Percentiles rank a stretch among this genome's conserved stretches.
phyloP scores from a whole-genome alignment of 2,329 filamentous ascomycete species.

The Talaromyces sp. region DNA sequence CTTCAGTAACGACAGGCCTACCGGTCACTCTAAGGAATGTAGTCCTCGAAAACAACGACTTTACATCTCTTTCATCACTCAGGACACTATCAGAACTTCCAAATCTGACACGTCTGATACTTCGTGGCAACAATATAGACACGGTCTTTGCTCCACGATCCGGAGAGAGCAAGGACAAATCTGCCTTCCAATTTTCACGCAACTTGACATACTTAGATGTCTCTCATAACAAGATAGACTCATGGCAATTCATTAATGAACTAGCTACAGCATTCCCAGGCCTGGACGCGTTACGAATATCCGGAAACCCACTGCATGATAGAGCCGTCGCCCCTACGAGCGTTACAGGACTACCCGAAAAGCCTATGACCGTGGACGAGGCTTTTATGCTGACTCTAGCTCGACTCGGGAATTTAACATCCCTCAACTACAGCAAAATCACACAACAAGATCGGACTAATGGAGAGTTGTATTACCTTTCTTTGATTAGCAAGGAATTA shows the following conservation, averaged over 20 bases:
- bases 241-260: conserved; percentile 72
- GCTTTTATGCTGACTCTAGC: conserved; percentile 86
- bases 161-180: conserved; percentile 21
- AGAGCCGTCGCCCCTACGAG: conserved; percentile 36
- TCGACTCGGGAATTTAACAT: conserved; percentile 65
- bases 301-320: conserved; percentile 81
- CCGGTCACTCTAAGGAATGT: conserved; percentile 44
- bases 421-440: conserved; percentile 62
- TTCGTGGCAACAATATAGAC: conserved; percentile 75
- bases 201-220: conserved; percentile 67
- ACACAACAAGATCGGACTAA: conserved; percentile 74
- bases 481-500: conserved; percentile 76
- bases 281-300: conserved; percentile 71
- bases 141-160: conserved; percentile 38
- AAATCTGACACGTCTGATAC: conserved; percentile 50
- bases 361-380: conserved; percentile 62
- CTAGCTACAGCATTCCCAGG: conserved; percentile 69
- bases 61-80: conserved; percentile 41
- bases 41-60: conserved; percentile 50
- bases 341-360: conserved; percentile 43
- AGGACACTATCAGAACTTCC: conserved; percentile 54
- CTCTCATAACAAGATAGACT: conserved; percentile 67
- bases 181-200: conserved; percentile 52
- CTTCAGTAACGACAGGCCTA: conserved; percentile 31
- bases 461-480: conserved; percentile 91